Base-by-base conservation (phyloP, 176 grass and related monocot genomes). In the Rhynchospora breviuscula region DNA sequence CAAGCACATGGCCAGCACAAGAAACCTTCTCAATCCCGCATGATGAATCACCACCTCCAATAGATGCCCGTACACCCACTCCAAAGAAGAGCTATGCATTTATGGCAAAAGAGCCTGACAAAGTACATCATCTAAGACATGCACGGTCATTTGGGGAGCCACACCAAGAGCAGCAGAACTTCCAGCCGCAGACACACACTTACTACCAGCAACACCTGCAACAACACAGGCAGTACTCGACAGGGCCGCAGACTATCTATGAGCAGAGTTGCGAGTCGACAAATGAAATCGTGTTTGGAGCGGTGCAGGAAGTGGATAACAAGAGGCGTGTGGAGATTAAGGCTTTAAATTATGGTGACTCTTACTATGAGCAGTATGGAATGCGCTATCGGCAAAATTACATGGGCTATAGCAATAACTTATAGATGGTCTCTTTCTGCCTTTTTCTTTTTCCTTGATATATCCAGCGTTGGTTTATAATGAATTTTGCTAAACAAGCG, bases 281-380 rank as follows among this genome's bases (percentile, higher is more conserved):
- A n/a, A 96, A 99, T 43, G 97, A 99, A 81, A 86, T 99, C 0
- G 93, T 96, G 67, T 99, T 99, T 43, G 97, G 97, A 26, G 97
- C 93, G 1, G 97, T 96, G n/a, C 97, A 99, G 83, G 83, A 87
- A 79, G 91, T 91, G 79, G 91, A 86, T 84, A 90, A 91, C 80
- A 85, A 81, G 44, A 85, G 89, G 15, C 90, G 83, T 71, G 93
- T 96, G 70, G 97, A 99, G 63, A 99, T 99, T 68, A 95, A 93
- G 86, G 88, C 96, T 0, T 76, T 99, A 51, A 99, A 99, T 88
- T 99, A 99, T 59, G 97, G 97, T 9, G 91, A 96, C 73, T 75
- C 91, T 10, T 75, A 90, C 71, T 93, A 99, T 68, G 93, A 85
- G 88, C 93, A 90, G 83, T 96, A 92, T 3, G 93, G 97, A 17